phyloP scores from a whole-genome alignment of 1,284 basidiomycete genomes.

The Mycena sp. region DNA sequence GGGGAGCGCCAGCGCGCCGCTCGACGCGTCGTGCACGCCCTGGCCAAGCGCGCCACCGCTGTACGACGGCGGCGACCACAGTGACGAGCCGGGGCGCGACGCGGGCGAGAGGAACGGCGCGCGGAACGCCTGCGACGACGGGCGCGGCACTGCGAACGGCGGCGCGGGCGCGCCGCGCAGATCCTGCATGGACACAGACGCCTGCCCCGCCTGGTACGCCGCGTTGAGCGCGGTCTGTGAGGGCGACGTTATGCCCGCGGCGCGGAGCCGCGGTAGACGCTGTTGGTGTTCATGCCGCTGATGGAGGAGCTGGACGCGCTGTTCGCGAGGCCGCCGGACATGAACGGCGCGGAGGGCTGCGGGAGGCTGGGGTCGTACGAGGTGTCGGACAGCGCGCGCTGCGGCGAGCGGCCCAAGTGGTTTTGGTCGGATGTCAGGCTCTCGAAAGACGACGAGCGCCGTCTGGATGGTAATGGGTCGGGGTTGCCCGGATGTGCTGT shows the following conservation, averaged over 20 bases:
- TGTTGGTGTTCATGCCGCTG: slow-evolving; percentile 37
- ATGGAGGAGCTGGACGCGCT: slow-evolving; percentile 33
- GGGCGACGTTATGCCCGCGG: slow-evolving; percentile 45
- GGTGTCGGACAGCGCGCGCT: slow-evolving; percentile 28
- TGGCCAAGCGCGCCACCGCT: slow-evolving; percentile 31
- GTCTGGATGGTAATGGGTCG: slow-evolving; percentile 50
- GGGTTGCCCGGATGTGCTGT: slow-evolving; percentile 70
- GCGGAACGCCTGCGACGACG: slow-evolving; percentile 60
- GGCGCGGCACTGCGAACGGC: slow-evolving; percentile 42
- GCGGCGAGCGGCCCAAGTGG: not conserved
- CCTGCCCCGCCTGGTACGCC: slow-evolving; percentile 6
- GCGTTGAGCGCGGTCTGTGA: slow-evolving; percentile 18
- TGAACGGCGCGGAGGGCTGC: slow-evolving; percentile 64
- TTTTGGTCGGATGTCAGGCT: slow-evolving; percentile 19
- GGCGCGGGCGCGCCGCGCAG: slow-evolving; percentile 11
- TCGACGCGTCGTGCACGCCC: slow-evolving; percentile 44
- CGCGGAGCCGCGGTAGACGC: slow-evolving; percentile 60
- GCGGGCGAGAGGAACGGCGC: slow-evolving; percentile 74
- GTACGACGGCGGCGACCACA: slow-evolving; percentile 68
- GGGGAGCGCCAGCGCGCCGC: slow-evolving; percentile 43
- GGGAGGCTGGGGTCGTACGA: slow-evolving; percentile 35
- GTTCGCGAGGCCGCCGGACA: slow-evolving; percentile 39
- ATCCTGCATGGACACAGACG: slow-evolving; percentile 8
- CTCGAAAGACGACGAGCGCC: slow-evolving; percentile 29
- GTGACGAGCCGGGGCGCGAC: slow-evolving; percentile 63